Base-by-base conservation (phyloP, 2,329 filamentous ascomycete species). In the Fusarium verticillioides region DNA sequence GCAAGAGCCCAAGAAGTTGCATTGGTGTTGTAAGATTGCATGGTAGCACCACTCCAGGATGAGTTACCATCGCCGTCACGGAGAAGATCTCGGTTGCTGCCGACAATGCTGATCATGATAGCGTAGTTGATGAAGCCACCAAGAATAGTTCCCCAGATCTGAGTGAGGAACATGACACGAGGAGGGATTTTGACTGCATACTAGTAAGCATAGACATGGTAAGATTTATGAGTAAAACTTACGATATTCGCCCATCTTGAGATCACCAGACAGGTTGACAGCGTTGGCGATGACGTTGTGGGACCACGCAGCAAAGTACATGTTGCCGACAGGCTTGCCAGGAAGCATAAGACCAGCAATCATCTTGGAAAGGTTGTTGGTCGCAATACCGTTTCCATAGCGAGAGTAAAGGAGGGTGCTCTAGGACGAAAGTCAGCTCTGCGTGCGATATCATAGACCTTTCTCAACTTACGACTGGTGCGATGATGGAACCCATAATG, bases 211-310 rank as follows among this genome's bases (percentile, higher is more conserved):
- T 30, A 4, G 2, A 7, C 1, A 4, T 7, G 2, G 4, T 1
- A n/a, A 18, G 0, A 18, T 18, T n/a, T 4, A 18, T 4, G 7
- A 7, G 19, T 40, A 2, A 8, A 7, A 81, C 84, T 58, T 79
- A 87, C 86, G 83, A 57, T 90, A 90, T 80, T 90, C 86, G 26
- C 88, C 88, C 83, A 89, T 84, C 79, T 90, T 90, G 30, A 90
- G 77, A 69, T 89, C 87, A 52, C 84, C 86, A 42, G 82, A 86
- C 11, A 90, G 79, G 60, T 81, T 85, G 49, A 90, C 85, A 0
- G 83, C 80, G 56, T 87, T 87, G 5, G 63, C 18, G 54, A 90
- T 89, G 54, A 89, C 86, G 42, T 86, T 88, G 78, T 90, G 88
- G 2, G 87, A 89, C 87, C 87, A 90, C 16, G 85, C 85, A 12